Evolutionary conservation across 139 green algal genomes (phyloP).

Genomic region (Pedinophyceae sp.): DNA sequence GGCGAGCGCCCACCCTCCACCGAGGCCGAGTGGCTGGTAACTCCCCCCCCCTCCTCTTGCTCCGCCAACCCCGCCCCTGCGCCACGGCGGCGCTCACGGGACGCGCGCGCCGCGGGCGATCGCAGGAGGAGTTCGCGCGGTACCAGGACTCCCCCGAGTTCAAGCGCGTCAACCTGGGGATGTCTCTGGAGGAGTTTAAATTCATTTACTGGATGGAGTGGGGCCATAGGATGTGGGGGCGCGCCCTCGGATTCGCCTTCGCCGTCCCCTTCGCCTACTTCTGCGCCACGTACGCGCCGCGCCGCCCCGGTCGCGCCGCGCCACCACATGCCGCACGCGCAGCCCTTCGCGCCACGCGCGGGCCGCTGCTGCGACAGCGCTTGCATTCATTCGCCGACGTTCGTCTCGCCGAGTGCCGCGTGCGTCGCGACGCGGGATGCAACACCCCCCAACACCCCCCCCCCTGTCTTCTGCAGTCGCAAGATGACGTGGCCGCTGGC

Average conservation of each 20-base stretch:
- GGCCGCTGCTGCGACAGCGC: constrained; percentile 23
- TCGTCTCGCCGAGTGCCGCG: too few species aligned
- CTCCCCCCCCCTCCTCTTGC: too few species aligned
- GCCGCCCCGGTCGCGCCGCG: constrained; percentile 45
- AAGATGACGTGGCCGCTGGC: not conserved
- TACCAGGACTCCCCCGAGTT: constrained; percentile 87
- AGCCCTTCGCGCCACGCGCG: constrained; percentile 80
- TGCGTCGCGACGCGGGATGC: too few species aligned
- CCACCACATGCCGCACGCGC: constrained; percentile 28
- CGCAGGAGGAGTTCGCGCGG: constrained; percentile 74
- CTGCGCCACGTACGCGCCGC: constrained; percentile 27
- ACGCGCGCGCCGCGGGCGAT: too few species aligned
- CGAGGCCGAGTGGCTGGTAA: too few species aligned
- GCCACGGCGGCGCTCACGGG: too few species aligned
- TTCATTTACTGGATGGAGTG: constrained; percentile 73
- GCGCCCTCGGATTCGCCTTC: constrained; percentile 61
- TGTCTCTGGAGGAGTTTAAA: constrained; percentile 95
- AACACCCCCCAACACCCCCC: too few species aligned
- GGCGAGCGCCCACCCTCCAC: constrained; percentile 43
- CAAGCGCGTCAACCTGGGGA: constrained; percentile 61
- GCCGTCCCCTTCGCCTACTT: constrained; percentile 67
- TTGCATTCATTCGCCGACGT: too few species aligned
- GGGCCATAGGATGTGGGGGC: constrained; percentile 83
- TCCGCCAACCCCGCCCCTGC: too few species aligned
- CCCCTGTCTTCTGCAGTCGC: too few species aligned